Evolutionary conservation across 148 eudicot species (phyloP).

Genomic region (Vaccinium myrtillus): DNA sequence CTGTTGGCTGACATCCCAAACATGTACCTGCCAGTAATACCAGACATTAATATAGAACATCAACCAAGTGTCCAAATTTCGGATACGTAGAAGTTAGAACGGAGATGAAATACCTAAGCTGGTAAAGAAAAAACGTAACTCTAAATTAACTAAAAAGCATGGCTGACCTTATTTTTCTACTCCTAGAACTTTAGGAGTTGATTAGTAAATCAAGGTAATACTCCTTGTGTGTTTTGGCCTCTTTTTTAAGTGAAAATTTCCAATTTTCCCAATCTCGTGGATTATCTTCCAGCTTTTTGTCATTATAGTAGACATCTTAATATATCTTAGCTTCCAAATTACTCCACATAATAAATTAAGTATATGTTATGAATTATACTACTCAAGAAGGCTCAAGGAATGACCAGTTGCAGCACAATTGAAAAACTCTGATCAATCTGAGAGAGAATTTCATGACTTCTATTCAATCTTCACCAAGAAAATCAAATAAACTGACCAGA

Average conservation of each 20-base stretch:
- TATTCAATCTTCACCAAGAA: neutral
- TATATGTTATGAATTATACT: neutral
- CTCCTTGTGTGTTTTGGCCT: neutral
- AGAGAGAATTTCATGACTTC: neutral
- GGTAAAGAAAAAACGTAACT: neutral
- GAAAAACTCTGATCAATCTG: neutral
- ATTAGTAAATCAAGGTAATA: neutral
- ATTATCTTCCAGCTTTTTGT: neutral
- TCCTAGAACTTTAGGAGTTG: neutral
- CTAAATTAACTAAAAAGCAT: neutral
- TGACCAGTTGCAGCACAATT: neutral
- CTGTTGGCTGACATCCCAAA: conserved; percentile 58
- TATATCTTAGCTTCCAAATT: neutral
- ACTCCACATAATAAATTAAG: neutral
- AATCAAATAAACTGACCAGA: neutral
- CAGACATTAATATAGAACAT: neutral
- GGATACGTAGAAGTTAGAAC: neutral
- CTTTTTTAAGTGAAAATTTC: neutral
- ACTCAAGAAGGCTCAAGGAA: neutral
- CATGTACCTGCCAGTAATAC: conserved; percentile 46
- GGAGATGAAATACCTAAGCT: neutral
- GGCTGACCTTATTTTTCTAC: neutral
- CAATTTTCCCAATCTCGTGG: neutral
- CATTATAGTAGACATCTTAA: neutral
- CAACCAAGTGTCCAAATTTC: neutral